These are phyloP conservation scores for Elaeagnus macrophylla DNA, from an alignment of 306 rosid genomes.

Conservation along the genomic window DNA sequence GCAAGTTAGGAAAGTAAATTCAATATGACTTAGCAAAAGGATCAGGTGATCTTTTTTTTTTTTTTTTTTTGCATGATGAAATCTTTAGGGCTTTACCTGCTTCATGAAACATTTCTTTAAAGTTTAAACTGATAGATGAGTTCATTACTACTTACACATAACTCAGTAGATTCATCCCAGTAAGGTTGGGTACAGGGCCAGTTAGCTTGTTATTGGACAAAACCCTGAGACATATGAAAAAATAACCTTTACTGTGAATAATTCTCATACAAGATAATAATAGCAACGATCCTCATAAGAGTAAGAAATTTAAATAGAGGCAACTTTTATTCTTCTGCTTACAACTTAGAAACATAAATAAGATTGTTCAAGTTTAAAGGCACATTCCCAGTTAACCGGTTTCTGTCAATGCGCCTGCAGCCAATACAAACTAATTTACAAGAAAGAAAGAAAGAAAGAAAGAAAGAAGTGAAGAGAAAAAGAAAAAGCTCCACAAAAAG, in stretches of 20 bases:
- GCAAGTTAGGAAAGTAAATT: constrained; percentile 10
- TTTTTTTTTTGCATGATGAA: too few relatives aligned
- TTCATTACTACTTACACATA: constrained; percentile 34
- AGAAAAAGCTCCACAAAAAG: background rate
- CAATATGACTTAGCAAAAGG: background rate
- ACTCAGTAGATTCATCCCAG: constrained; percentile 31
- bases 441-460: background rate
- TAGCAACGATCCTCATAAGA: background rate
- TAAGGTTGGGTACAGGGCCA: constrained; percentile 47
- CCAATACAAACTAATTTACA: constrained; percentile 8
- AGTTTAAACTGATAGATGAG: background rate
- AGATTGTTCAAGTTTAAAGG: constrained; percentile 46
- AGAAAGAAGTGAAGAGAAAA: background rate
- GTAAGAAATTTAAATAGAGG: background rate
- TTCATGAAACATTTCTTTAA: background rate
- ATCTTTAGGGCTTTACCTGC: too few relatives aligned
- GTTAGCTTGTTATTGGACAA: constrained; percentile 51
- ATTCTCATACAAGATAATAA: background rate
- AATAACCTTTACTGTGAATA: constrained; percentile 1
- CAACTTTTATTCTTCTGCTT: constrained; percentile 20
- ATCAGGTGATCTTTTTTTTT: too few relatives aligned
- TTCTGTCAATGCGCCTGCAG: constrained; percentile 49
- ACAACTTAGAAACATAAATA: constrained; percentile 30
- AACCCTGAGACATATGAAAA: constrained; percentile 27
- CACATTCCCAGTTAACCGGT: constrained; percentile 29